Conservation (phyloP, 257 asterid genomes). For the Anisodus acutangulus region DNA sequence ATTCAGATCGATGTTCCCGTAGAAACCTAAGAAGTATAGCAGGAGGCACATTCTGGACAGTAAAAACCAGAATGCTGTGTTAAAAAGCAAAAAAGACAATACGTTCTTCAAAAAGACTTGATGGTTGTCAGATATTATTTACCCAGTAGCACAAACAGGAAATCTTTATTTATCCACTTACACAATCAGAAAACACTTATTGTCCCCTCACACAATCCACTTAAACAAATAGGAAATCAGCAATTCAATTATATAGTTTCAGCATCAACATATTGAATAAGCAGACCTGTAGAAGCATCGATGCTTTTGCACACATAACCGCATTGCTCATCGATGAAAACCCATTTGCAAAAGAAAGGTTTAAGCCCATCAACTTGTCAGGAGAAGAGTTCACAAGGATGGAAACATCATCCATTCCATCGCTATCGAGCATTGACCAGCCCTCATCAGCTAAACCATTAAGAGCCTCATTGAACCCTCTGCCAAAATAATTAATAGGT, state of each 20-base stretch:
- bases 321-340: slow-evolving; percentile 65
- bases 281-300: slow-evolving; percentile 86
- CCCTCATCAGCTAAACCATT: slow-evolving; percentile 85
- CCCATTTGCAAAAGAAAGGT: slow-evolving; percentile 67
- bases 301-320: slow-evolving; percentile 84
- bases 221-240: not conserved
- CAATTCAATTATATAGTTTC: not conserved
- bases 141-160: not conserved
- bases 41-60: slow-evolving; percentile 82
- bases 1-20: slow-evolving; percentile 91
- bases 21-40: slow-evolving; percentile 80
- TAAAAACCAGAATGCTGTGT: not conserved
- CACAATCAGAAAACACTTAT: not conserved
- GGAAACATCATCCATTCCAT: slow-evolving; percentile 81
- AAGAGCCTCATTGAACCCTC: slow-evolving; percentile 92
- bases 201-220: not conserved
- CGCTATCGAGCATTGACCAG: slow-evolving; percentile 75
- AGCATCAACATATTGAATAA: not conserved
- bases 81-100: slow-evolving; percentile 13
- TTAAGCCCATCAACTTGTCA: slow-evolving; percentile 74
- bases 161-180: not conserved
- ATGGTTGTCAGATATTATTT: not conserved
- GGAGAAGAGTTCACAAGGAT: slow-evolving; percentile 81
- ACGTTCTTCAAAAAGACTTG: not conserved
- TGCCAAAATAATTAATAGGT: slow-evolving; percentile 33